Percentiles rank a stretch among this genome's conserved stretches.
These are phyloP conservation scores for Stenogyne calaminthoides DNA, from an alignment of 305 asterid genomes.

Conservation along the genomic window DNA sequence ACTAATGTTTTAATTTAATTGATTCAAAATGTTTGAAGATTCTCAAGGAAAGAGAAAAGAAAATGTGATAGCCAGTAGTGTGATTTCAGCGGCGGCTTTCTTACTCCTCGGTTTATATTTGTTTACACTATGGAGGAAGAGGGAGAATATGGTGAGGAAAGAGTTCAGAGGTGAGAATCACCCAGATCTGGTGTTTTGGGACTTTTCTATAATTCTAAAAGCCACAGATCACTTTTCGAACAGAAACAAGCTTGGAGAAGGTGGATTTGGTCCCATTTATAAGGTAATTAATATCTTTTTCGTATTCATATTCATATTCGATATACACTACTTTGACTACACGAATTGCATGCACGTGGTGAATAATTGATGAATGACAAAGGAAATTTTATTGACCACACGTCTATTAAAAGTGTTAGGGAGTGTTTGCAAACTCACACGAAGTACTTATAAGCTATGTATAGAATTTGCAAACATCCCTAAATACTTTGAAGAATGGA, in stretches of 20 bases:
- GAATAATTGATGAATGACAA: too few relatives aligned
- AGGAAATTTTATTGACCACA: too few relatives aligned
- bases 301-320: too few relatives aligned
- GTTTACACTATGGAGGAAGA: not conserved
- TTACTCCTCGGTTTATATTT: not conserved
- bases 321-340: too few relatives aligned
- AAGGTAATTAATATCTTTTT: not conserved
- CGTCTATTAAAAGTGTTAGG: too few relatives aligned
- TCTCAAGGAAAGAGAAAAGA: not conserved
- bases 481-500: too few relatives aligned
- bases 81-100: conserved; percentile 4
- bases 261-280: conserved; percentile 10
- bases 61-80: conserved; percentile 1
- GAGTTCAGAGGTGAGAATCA: not conserved
- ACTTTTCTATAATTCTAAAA: not conserved
- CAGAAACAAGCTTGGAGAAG: not conserved
- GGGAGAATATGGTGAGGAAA: not conserved
- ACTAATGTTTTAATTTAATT: too few relatives aligned
- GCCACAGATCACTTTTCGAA: not conserved
- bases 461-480: too few relatives aligned
- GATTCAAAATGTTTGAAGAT: conserved; percentile 3
- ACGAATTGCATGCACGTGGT: too few relatives aligned
- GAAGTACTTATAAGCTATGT: too few relatives aligned
- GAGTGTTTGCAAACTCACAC: too few relatives aligned
- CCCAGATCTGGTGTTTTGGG: not conserved